Conservation (phyloP, 495 filamentous ascomycete genomes). For the Alectoria sarmentosa region DNA sequence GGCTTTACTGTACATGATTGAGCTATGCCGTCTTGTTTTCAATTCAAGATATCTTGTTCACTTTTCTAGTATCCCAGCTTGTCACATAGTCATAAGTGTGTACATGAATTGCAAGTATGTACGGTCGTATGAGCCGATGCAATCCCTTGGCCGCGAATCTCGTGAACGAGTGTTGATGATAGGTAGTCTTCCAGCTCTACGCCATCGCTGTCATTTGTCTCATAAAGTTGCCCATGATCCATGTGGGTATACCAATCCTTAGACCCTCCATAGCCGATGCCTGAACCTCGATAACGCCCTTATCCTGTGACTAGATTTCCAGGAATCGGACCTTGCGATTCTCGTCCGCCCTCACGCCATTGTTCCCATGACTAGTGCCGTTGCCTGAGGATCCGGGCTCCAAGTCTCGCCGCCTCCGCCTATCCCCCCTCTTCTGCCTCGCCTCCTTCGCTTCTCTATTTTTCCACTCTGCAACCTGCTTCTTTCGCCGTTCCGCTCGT, state of each 20-base stretch:
- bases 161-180: neutral
- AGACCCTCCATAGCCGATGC: neutral
- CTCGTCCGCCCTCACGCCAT: slow-evolving; percentile 12
- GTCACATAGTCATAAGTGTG: neutral
- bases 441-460: slow-evolving; percentile 79
- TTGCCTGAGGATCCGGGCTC: slow-evolving; percentile 22
- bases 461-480: slow-evolving; percentile 80
- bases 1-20: neutral
- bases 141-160: neutral
- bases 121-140: neutral
- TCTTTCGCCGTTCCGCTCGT: slow-evolving; percentile 63
- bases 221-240: slow-evolving; percentile 1
- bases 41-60: neutral
- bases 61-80: neutral
- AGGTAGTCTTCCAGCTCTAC: neutral
- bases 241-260: neutral
- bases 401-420: slow-evolving; percentile 42
- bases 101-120: neutral
- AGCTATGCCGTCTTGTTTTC: neutral
- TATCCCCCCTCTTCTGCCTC: slow-evolving; percentile 61
- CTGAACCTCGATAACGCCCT: slow-evolving; percentile 2
- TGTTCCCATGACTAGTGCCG: slow-evolving; percentile 6
- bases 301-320: slow-evolving; percentile 14
- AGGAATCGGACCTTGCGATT: slow-evolving; percentile 25
- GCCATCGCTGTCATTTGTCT: slow-evolving; percentile 4